Evolutionary conservation across 371 early-diverging fungal species (phyloP).

Genomic region (Vittaforma corneae): DNA sequence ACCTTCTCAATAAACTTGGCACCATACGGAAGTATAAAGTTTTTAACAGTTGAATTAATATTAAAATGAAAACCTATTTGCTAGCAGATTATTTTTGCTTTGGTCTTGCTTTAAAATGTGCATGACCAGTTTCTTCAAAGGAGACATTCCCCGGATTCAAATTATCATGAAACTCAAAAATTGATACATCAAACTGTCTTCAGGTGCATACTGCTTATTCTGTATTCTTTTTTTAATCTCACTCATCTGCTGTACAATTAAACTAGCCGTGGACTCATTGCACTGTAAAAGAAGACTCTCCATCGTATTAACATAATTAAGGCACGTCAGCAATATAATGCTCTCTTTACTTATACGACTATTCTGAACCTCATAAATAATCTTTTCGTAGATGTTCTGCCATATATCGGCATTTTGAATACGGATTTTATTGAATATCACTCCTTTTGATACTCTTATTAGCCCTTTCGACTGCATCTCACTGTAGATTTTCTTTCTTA

Average conservation of each 20-base stretch:
- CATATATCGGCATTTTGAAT: constrained; percentile 17
- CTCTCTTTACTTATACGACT: not conserved
- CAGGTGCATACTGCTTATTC: no score
- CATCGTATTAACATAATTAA: constrained; percentile 29
- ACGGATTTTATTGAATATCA: constrained; percentile 26
- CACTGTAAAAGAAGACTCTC: constrained; percentile 26
- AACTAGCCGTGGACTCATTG: constrained; percentile 20
- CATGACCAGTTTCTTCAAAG: no score
- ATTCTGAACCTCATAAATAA: constrained; percentile 14
- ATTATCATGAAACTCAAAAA: no score
- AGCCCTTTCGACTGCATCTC: constrained; percentile 13
- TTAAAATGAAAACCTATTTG: no score
- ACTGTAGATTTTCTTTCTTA: constrained; percentile 32
- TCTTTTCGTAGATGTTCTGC: constrained; percentile 13
- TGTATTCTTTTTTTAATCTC: not conserved
- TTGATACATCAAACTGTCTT: not conserved
- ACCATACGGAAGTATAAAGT: no score
- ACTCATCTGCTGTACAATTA: not conserved
- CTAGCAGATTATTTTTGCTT: no score
- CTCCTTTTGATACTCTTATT: constrained; percentile 9
- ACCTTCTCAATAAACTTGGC: no score
- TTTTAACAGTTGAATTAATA: no score
- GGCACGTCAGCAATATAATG: constrained; percentile 18
- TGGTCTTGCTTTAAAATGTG: no score
- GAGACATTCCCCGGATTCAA: no score